Evolutionary conservation across 192 early-diverging fungal species (phyloP).

Genomic region (Dissophora ornata): DNA sequence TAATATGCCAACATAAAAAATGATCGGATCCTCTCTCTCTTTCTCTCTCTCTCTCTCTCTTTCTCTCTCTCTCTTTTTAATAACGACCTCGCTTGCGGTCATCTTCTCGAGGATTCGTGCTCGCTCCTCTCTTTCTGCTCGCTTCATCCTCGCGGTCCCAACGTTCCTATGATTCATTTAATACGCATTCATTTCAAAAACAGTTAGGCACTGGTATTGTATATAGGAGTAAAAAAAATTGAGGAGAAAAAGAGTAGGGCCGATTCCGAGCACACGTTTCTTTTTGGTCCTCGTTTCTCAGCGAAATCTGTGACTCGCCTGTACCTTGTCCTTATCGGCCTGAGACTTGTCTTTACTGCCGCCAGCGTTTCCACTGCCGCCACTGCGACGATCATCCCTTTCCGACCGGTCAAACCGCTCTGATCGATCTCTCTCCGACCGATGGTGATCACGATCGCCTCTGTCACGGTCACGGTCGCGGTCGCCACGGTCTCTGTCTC

Average conservation of each 20-base stretch:
- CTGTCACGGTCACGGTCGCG: conserved; percentile 12
- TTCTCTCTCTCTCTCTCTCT: too few relatives aligned
- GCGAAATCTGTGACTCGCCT: neutral
- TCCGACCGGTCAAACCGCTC: conserved; percentile 30
- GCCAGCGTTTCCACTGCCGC: conserved; percentile 18
- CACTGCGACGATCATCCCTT: conserved; percentile 22
- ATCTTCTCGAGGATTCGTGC: conserved; percentile 35
- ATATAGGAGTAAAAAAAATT: neutral
- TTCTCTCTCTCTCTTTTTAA: neutral
- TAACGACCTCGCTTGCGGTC: conserved; percentile 49
- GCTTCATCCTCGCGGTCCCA: conserved; percentile 52
- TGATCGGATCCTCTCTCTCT: too few relatives aligned
- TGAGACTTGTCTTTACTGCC: conserved; percentile 29
- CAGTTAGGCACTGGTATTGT: too few relatives aligned
- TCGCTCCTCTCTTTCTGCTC: conserved; percentile 41
- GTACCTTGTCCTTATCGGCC: conserved; percentile 52
- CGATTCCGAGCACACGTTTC: neutral
- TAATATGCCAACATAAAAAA: too few relatives aligned
- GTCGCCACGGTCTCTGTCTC: conserved; percentile 26
- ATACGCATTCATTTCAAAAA: too few relatives aligned
- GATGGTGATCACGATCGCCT: conserved; percentile 31
- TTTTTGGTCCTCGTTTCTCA: too few relatives aligned
- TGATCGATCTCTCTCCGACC: conserved; percentile 34
- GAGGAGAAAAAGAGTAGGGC: neutral
- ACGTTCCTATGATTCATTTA: conserved; percentile 37